Base-by-base conservation (phyloP, 106 monocot genomes). In the Iris macrosiphon region DNA sequence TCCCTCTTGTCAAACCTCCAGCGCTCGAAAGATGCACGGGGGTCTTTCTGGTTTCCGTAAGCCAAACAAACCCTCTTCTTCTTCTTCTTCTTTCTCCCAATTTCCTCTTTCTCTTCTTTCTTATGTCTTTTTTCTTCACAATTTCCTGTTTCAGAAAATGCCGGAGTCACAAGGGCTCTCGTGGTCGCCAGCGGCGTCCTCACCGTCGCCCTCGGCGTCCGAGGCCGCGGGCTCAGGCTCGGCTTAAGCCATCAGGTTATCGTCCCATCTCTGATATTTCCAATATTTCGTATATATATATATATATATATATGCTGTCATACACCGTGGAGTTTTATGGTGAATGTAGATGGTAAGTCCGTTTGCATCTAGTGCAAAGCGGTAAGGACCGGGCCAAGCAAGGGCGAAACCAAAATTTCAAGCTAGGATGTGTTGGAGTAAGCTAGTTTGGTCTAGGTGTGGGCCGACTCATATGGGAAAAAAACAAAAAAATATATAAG, bases 11-110 rank as follows among this genome's bases (percentile, higher is more conserved):
- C 8, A 32, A 16, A 10, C 33, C 53, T 17, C 34, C 53, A 26
- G 51, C 43, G 17, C 37, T 27, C 34, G 49, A 53, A 68, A 45
- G 81, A 71, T 75, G 67, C 66, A 75, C 77, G 83, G 73, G 62
- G 78, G 75, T 17, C 71, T 59, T 19, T 83, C 78, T 20, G 78
- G 83, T 51, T 83, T 83, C 62, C 74, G 83, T 83, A 69, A 70
- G 69, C 13, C 2, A 14, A 12, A 22, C 29, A 20, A 33, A 58
- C n/a, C n/a, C 12, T 54, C 2, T n/a, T 23, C 57, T 6, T 25
- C 30, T 32, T 25, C 24, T 12, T 55, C 17, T 5, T 24, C 23
- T 13, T 18, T 10, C 15, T 13, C 56, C 23, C 18, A 20, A 23
- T 49, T 47, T 15, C 21, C 17, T 46, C 11, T 10, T n/a, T 11